Evolutionary conservation across 1,284 basidiomycete species (phyloP).

Genomic region (Ustilago loliicola): DNA sequence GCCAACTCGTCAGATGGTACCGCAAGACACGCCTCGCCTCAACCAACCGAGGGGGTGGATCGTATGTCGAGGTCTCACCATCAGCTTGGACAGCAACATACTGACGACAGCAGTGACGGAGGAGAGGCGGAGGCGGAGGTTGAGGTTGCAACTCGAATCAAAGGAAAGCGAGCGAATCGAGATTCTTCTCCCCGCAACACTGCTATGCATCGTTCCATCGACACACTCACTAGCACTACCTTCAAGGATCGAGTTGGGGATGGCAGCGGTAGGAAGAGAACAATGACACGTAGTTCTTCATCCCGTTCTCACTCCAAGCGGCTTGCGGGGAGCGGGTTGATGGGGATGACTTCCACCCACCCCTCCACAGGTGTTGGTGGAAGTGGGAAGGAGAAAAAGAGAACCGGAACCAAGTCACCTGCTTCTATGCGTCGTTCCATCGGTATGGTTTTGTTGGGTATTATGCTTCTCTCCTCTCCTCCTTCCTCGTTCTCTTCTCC

Average conservation of each 20-base stretch:
- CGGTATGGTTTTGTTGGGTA: constrained; percentile 45
- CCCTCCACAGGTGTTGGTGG: too few relatives aligned
- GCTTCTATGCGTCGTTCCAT: constrained; percentile 40
- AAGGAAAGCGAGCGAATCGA: constrained; percentile 11
- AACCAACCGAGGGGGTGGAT: constrained; percentile 1
- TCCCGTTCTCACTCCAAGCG: constrained; percentile 26
- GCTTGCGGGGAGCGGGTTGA: neutral
- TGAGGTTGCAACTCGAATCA: neutral
- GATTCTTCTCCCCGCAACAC: constrained; percentile 21
- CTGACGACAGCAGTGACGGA: constrained; percentile 2
- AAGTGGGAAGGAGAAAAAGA: constrained; percentile 9
- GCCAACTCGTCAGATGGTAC: constrained; percentile 37
- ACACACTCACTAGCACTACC: constrained; percentile 9
- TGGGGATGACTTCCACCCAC: constrained; percentile 1
- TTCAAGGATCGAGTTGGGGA: neutral
- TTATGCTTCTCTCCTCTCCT: constrained; percentile 35
- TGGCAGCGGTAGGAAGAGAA: constrained; percentile 13
- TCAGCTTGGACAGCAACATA: constrained; percentile 23
- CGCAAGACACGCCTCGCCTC: constrained; percentile 29
- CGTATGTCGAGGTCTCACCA: constrained; percentile 37
- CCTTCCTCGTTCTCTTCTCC: constrained; percentile 9
- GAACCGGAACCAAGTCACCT: constrained; percentile 35
- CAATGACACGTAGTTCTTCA: constrained; percentile 24
- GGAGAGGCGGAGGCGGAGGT: neutral
- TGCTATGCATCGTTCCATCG: constrained; percentile 23